Conservation (phyloP, 176 grass and related monocot genomes). For the Carex littledalei region DNA sequence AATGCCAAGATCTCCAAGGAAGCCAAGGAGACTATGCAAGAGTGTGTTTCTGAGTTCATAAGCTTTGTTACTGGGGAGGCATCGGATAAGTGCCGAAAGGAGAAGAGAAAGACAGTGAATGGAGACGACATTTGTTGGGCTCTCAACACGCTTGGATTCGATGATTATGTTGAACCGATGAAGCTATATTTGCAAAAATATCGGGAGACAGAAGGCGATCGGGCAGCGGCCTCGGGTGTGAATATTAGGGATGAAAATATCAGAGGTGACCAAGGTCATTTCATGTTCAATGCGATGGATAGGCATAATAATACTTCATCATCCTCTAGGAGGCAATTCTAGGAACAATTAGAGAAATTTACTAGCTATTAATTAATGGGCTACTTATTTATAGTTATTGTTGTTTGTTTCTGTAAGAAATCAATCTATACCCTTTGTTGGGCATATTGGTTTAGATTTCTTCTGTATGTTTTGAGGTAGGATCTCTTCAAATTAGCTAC, state of each 20-base stretch:
- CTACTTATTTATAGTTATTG: neutral
- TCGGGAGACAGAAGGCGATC: constrained; percentile 60
- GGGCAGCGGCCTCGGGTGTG: constrained; percentile 37
- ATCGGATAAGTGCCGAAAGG: constrained; percentile 77
- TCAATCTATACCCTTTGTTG: neutral
- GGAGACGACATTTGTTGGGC: constrained; percentile 87
- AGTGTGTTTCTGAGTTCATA: constrained; percentile 89
- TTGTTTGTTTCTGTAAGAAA: constrained; percentile 2
- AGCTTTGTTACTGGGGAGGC: constrained; percentile 85
- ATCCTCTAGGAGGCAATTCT: constrained; percentile 43
- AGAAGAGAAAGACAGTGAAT: constrained; percentile 91
- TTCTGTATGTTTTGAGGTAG: neutral
- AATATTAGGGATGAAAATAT: constrained; percentile 16
- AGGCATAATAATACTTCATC: constrained; percentile 34
- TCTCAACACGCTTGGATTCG: constrained; percentile 63
- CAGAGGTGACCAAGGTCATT: constrained; percentile 39
- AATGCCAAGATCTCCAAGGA: constrained; percentile 93
- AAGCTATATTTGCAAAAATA: constrained; percentile 66
- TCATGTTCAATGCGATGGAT: constrained; percentile 68
- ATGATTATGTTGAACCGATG: constrained; percentile 79
- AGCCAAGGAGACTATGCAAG: constrained; percentile 90
- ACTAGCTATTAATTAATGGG: neutral
- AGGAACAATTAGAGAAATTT: constrained; percentile 2
- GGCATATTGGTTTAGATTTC: constrained; percentile 7
- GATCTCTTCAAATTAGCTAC: neutral